Conservation (phyloP, 805 yeast genomes). For the Saccharomyces jurei region DNA sequence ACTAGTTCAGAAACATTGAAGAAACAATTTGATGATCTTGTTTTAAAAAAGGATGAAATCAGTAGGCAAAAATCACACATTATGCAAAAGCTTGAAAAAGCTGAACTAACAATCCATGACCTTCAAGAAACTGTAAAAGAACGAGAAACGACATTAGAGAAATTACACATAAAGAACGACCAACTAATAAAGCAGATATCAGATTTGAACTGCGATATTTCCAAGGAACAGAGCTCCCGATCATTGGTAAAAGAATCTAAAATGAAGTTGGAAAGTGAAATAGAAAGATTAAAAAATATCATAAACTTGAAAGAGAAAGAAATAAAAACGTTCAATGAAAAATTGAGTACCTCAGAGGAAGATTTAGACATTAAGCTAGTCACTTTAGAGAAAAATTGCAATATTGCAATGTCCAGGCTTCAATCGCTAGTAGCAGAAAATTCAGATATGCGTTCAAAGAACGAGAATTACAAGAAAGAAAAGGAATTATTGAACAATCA, state of each 20-base stretch:
- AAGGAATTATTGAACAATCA: constrained; percentile 31
- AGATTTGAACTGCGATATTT: constrained; percentile 34
- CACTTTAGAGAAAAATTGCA: constrained; percentile 27
- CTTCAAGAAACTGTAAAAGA: constrained; percentile 12
- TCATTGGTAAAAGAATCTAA: constrained; percentile 5
- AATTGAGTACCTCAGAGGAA: constrained; percentile 26
- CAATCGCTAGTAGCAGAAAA: constrained; percentile 39
- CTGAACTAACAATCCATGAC: constrained; percentile 15
- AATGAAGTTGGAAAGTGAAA: constrained; percentile 3
- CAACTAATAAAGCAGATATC: constrained; percentile 49
- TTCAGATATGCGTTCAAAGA: constrained; percentile 32
- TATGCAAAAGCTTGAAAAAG: constrained; percentile 14
- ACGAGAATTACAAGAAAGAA: constrained; percentile 34
- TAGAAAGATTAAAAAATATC: constrained; percentile 6
- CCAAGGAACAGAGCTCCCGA: constrained; percentile 1
- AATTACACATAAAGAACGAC: neutral
- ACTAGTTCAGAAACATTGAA: constrained; percentile 32
- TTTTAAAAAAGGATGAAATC: constrained; percentile 14
- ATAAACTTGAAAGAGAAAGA: constrained; percentile 28
- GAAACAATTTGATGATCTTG: constrained; percentile 17
- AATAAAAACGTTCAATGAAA: constrained; percentile 27
- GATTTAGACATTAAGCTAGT: constrained; percentile 32
- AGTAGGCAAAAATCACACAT: constrained; percentile 23
- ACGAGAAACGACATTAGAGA: constrained; percentile 25
- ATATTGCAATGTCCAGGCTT: constrained; percentile 32